Base-by-base conservation (phyloP, 768 basidiomycete genomes). In the Kwoniella botswanensis region DNA sequence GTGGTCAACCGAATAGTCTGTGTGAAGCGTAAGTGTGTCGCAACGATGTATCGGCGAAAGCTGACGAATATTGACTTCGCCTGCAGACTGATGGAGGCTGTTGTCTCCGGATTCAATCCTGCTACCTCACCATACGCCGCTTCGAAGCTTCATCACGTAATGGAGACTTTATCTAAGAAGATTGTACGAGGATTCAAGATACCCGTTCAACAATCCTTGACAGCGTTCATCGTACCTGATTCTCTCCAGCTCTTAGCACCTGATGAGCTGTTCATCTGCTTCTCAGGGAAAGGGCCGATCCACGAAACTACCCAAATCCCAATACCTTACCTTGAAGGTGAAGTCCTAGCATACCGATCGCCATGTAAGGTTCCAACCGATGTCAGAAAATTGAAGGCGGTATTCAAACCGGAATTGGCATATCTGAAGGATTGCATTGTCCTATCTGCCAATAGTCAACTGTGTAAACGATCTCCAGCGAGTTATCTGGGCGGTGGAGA, bases 331-430 rank as follows among this genome's bases (percentile, higher is more conserved):
- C 71, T 81, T 10, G 50, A 63, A 21, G 77, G 79, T 4, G 61
- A 63, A 15, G 74, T 74, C 21, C 57, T 81, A 18, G 78, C 70
- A n/a, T 72, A 71, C 22, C 70, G 80, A 59, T 73, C 66, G 5
- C 80, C 80, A 1, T 79, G 78, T 63, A 81, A 81, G 56, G 57
- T 81, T 3, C 78, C 80, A 0, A 79, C 76, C 5, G 80, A 81
- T 42, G 72, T 81, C 5, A 53, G 71, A 13, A 79, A 72, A 54
- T 75, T 79, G 61, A 73, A 21, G 18, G 80, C 76, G 9, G 78
- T 81, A 9, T 76, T 68, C 43, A 63, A 59, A 26, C 68, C 71
- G 6, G 80, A 81, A 63, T 63, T 81, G 24, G 55, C 68, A 2
- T 74, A 81, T 62, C 56, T 81, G 6, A 66, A 63, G n/a, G 71